Percentiles rank a stretch among this genome's conserved stretches.
These are phyloP conservation scores for Russula vinacea DNA, from an alignment of 768 basidiomycete genomes.

Conservation along the genomic window DNA sequence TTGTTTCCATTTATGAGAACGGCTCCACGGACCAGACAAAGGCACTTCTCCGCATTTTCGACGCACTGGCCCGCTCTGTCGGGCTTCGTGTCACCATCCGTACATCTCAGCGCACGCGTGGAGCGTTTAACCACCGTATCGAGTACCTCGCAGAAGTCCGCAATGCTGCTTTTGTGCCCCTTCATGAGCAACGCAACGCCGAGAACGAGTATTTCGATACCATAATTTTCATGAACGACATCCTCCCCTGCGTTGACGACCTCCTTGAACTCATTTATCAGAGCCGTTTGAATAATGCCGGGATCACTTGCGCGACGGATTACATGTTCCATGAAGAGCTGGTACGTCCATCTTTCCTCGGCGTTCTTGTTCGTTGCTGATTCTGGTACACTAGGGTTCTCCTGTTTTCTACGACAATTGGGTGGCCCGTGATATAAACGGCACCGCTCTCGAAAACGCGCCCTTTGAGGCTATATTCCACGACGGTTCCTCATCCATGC, in stretches of 20 bases:
- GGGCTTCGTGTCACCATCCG: conserved; percentile 93
- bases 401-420: conserved; percentile 99
- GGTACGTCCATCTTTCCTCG: conserved; percentile 41
- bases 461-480: conserved; percentile 96
- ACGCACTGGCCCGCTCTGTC: conserved; percentile 83
- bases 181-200: conserved; percentile 88
- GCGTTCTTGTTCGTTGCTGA: not conserved
- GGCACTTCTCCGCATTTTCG: conserved; percentile 91
- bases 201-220: conserved; percentile 95
- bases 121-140: conserved; percentile 98
- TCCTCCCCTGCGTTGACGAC: conserved; percentile 96
- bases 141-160: conserved; percentile 99
- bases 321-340: conserved; percentile 99
- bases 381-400: conserved; percentile 45
- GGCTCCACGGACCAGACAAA: conserved; percentile 99
- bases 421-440: conserved; percentile 98
- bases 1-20: conserved; percentile 98
- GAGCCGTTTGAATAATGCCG: conserved; percentile 87
- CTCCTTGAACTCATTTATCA: conserved; percentile 98
- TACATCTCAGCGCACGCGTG: conserved; percentile 87
- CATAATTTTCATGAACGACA: conserved; percentile 99
- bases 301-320: conserved; percentile 96
- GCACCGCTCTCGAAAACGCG: conserved; percentile 95
- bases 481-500: conserved; percentile 64
- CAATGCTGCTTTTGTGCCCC: conserved; percentile 92